Conservation (phyloP, 164 flowering plant genomes). For the Nymphaea thermarum region DNA sequence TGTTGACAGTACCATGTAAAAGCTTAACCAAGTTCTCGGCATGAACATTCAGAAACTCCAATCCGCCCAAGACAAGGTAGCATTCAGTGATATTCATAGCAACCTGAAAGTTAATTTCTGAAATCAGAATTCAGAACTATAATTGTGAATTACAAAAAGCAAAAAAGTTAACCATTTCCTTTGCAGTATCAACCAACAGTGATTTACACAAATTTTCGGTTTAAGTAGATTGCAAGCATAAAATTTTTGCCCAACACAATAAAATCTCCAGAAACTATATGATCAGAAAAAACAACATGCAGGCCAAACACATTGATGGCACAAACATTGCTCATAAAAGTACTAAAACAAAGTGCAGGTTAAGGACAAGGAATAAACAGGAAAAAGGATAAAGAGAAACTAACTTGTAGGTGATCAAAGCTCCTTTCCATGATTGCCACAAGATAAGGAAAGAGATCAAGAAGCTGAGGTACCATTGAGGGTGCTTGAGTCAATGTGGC, state of each 20-base stretch:
- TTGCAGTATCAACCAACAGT: background rate
- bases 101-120: slow-evolving; percentile 35
- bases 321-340: too few species aligned
- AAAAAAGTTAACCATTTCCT: too few species aligned
- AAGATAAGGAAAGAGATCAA: slow-evolving; percentile 55
- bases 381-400: background rate
- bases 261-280: too few species aligned
- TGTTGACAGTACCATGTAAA: slow-evolving; percentile 71
- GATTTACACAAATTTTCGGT: too few species aligned
- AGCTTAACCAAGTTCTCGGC: slow-evolving; percentile 61
- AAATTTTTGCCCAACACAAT: too few species aligned
- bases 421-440: slow-evolving; percentile 69
- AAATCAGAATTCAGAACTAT: background rate
- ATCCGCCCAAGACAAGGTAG: slow-evolving; percentile 76
- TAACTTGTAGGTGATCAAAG: slow-evolving; percentile 86
- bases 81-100: slow-evolving; percentile 60
- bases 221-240: too few species aligned
- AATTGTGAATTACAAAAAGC: background rate
- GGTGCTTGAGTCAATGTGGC: slow-evolving; percentile 78
- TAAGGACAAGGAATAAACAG: too few species aligned
- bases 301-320: too few species aligned
- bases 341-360: too few species aligned
- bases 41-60: slow-evolving; percentile 63
- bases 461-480: slow-evolving; percentile 65
- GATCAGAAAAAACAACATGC: too few species aligned